Evolutionary conservation across 495 filamentous ascomycete genomes (phyloP).

Genomic region (Aspergillus sparsus): DNA sequence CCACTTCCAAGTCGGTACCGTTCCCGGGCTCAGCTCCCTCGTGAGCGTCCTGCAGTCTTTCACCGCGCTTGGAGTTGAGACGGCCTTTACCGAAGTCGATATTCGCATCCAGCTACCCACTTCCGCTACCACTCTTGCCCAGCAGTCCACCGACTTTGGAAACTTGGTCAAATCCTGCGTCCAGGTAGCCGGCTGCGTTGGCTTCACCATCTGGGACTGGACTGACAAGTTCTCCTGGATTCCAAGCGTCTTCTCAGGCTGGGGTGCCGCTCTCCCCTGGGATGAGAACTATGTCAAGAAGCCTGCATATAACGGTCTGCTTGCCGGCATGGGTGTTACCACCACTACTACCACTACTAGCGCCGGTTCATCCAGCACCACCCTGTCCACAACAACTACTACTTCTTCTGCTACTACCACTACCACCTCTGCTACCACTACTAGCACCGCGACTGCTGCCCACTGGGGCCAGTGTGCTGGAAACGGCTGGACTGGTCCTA

Average conservation of each 20-base stretch:
- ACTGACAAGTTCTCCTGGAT: conserved; percentile 65
- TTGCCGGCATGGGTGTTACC: conserved; percentile 32
- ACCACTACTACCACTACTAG: conserved; percentile 33
- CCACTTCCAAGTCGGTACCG: conserved; percentile 59
- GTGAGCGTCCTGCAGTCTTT: conserved; percentile 52
- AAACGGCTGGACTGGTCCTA: conserved; percentile 46
- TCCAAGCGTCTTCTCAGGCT: conserved; percentile 52
- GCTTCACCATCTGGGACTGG: conserved; percentile 69
- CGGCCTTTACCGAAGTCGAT: conserved; percentile 65
- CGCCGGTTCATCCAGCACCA: conserved; percentile 25
- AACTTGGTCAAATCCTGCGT: conserved; percentile 61
- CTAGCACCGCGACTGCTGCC: conserved; percentile 21
- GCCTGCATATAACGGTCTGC: conserved; percentile 54
- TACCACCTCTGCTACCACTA: conserved; percentile 14
- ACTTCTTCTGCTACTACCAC: conserved; percentile 31
- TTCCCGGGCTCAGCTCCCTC: conserved; percentile 49
- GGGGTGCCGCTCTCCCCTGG: conserved; percentile 55
- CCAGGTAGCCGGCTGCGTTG: conserved; percentile 59
- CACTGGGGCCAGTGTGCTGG: conserved; percentile 56
- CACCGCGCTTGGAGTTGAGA: conserved; percentile 55
- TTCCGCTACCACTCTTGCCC: conserved; percentile 44
- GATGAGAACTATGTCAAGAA: conserved; percentile 57
- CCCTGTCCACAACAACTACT: conserved; percentile 20
- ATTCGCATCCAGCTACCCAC: conserved; percentile 55
- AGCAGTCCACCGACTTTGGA: conserved; percentile 61